Conservation (phyloP, 148 eudicot species). For the Cornus controversa region DNA sequence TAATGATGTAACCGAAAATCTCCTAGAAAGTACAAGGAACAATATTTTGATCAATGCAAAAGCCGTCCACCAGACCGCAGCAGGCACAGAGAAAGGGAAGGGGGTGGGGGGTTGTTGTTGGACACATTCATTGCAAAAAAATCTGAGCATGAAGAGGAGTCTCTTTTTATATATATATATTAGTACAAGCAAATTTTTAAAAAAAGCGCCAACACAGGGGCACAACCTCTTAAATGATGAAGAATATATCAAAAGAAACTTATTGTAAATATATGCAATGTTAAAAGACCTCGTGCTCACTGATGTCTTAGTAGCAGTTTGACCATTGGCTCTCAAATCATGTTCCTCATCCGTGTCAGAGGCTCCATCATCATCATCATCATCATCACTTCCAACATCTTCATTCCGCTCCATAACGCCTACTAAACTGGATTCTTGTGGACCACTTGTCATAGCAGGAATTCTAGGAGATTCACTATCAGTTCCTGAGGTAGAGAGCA, state of each 20-base stretch:
- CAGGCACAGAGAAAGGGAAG: background rate
- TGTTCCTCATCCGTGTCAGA: constrained; percentile 45
- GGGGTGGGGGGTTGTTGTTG: background rate
- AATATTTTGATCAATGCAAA: too few relatives aligned
- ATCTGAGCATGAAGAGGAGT: background rate
- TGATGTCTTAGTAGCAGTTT: constrained; percentile 31
- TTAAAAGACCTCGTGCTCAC: constrained; percentile 43
- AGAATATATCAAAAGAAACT: background rate
- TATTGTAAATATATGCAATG: background rate
- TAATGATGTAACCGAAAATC: too few relatives aligned
- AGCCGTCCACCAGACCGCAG: background rate
- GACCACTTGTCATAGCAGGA: constrained; percentile 12
- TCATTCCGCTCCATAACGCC: constrained; percentile 21
- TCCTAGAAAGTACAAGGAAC: too few relatives aligned
- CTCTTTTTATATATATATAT: too few relatives aligned
- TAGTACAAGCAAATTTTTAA: too few relatives aligned
- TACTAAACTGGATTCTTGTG: constrained; percentile 9
- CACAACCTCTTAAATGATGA: background rate
- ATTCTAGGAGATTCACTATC: constrained; percentile 22
- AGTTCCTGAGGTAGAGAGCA: constrained; percentile 23
- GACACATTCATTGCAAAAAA: background rate
- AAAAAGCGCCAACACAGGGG: too few relatives aligned
- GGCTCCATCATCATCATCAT: constrained; percentile 53
- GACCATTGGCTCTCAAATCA: constrained; percentile 28
- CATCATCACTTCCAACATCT: constrained; percentile 31